These are phyloP conservation scores for Psilocybe subaeruginosa DNA, from an alignment of 768 basidiomycete species.

Conservation along the genomic window DNA sequence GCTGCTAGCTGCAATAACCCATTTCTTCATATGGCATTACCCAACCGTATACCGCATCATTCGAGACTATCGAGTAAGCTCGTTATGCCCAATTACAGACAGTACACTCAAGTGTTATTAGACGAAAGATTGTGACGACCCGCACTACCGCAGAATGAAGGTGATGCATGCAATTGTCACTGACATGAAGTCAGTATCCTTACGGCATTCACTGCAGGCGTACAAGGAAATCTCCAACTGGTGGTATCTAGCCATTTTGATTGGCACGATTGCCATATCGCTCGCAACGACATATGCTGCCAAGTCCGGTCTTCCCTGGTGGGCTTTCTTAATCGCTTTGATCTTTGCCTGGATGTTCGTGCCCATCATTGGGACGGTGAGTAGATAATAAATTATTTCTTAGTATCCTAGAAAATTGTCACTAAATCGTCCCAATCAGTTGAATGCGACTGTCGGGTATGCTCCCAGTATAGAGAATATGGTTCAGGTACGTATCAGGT, in stretches of 20 bases:
- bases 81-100: not conserved
- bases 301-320: slow-evolving; percentile 38
- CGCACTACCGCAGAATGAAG: slow-evolving; percentile 41
- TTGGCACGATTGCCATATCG: slow-evolving; percentile 32
- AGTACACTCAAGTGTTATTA: slow-evolving; percentile 11
- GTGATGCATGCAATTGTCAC: slow-evolving; percentile 11
- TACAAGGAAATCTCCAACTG: slow-evolving; percentile 39
- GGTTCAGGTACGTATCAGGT: slow-evolving; percentile 28
- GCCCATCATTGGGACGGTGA: slow-evolving; percentile 49
- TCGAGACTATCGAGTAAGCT: slow-evolving; percentile 26
- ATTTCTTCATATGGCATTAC: slow-evolving; percentile 52
- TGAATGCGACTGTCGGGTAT: slow-evolving; percentile 12
- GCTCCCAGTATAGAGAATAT: slow-evolving; percentile 23
- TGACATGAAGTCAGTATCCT: not conserved
- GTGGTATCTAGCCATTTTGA: slow-evolving; percentile 36
- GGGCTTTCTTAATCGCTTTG: slow-evolving; percentile 43
- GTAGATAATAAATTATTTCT: slow-evolving; percentile 1
- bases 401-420: not conserved
- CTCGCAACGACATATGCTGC: slow-evolving; percentile 37
- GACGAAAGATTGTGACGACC: slow-evolving; percentile 38
- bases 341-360: slow-evolving; percentile 48
- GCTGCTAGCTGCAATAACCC: slow-evolving; percentile 41
- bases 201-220: slow-evolving; percentile 16
- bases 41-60: slow-evolving; percentile 40
- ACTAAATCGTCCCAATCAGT: not conserved